A percentile compares a stretch with the other conserved stretches of the same genome.
These are phyloP conservation scores for Fusarium torulosum DNA, from an alignment of 2,329 filamentous ascomycete genomes.

Conservation along the genomic window DNA sequence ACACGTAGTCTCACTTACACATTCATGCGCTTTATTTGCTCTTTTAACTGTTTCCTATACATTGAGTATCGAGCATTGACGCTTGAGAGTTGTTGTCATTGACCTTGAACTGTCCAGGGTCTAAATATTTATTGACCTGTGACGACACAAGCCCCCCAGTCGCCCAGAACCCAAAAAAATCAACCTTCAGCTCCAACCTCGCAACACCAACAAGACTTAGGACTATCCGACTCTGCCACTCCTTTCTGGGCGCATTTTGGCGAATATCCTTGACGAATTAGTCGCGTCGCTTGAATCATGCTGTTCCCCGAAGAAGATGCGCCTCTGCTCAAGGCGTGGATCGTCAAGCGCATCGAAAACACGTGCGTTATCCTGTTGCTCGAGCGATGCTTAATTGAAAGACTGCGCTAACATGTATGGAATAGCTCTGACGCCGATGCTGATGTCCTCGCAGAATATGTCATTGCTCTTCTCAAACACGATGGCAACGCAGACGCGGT, in stretches of 20 bases:
- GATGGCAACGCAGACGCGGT: constrained; percentile 75
- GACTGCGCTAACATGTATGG: constrained; percentile 21
- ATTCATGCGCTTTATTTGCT: background rate
- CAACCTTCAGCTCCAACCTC: constrained; percentile 27
- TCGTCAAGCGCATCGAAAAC: constrained; percentile 80
- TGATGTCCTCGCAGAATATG: constrained; percentile 86
- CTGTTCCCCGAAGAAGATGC: constrained; percentile 73
- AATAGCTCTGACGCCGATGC: constrained; percentile 81
- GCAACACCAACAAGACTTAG: constrained; percentile 15
- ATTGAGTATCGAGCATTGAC: background rate
- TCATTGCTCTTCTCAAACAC: constrained; percentile 80
- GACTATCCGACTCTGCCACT: background rate
- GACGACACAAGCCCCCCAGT: constrained; percentile 37
- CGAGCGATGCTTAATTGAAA: constrained; percentile 8
- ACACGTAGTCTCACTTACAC: background rate
- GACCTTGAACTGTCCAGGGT: background rate
- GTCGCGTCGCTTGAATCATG: constrained; percentile 57
- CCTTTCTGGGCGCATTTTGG: constrained; percentile 5
- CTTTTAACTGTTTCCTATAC: background rate
- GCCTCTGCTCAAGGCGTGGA: constrained; percentile 78
- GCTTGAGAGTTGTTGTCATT: background rate
- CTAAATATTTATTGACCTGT: constrained; percentile 19
- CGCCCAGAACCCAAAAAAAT: constrained; percentile 31
- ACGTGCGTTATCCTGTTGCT: constrained; percentile 65
- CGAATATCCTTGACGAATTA: constrained; percentile 5